These are phyloP conservation scores for Didymella exigua DNA, from an alignment of 2,329 filamentous ascomycete genomes.

Conservation along the genomic window DNA sequence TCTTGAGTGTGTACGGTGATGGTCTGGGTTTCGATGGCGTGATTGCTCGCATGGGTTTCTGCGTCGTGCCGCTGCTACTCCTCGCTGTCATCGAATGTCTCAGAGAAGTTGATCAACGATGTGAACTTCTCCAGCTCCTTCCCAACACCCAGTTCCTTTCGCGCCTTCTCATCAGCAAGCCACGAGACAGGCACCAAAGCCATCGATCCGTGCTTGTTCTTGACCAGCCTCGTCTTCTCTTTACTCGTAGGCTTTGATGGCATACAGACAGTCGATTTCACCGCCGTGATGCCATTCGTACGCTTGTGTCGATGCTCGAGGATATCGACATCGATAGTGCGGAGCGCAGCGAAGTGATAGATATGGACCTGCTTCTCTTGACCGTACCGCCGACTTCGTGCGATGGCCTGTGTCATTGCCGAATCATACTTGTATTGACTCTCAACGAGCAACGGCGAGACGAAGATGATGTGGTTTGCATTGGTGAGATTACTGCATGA, in stretches of 20 bases:
- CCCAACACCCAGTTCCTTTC: conserved; percentile 18
- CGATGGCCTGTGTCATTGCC: conserved; percentile 67
- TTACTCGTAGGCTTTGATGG: conserved; percentile 15
- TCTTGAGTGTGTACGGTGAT: background rate
- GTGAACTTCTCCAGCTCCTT: conserved; percentile 26
- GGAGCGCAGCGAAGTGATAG: conserved; percentile 81
- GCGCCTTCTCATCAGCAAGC: conserved; percentile 23
- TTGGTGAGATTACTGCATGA: conserved; percentile 62
- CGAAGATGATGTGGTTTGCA: conserved; percentile 69
- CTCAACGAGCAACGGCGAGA: conserved; percentile 59
- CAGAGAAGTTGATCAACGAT: conserved; percentile 38
- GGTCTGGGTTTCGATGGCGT: background rate
- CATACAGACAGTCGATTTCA: conserved; percentile 1
- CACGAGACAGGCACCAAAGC: conserved; percentile 38
- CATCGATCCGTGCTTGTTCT: conserved; percentile 19
- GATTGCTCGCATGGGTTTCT: background rate
- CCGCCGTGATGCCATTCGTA: conserved; percentile 21
- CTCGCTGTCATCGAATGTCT: conserved; percentile 29
- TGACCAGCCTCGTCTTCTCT: conserved; percentile 30
- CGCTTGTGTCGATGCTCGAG: conserved; percentile 52
- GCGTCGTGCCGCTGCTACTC: background rate
- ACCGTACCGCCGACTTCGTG: conserved; percentile 63
- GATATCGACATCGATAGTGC: conserved; percentile 60
- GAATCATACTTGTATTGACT: conserved; percentile 62
- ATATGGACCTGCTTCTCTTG: conserved; percentile 64